Conservation (phyloP, 75 land plant species). For the Cryptomeria japonica region DNA sequence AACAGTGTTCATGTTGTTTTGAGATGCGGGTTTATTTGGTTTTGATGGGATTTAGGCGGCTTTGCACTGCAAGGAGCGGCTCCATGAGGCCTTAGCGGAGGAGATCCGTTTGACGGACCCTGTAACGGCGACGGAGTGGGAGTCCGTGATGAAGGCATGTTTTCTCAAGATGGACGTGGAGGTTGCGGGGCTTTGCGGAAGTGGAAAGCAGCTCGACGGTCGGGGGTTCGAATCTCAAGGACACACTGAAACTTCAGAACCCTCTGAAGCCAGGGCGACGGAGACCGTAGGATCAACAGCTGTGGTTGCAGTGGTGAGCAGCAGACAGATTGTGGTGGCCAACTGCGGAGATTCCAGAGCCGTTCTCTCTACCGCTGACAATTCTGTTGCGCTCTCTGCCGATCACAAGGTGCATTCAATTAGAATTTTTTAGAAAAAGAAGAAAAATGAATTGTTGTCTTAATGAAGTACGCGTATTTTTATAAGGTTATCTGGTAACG, state of each 20-base stretch:
- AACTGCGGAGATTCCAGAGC: conserved; percentile 97
- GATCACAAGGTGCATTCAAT: conserved; percentile 74
- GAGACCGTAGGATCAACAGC: conserved; percentile 80
- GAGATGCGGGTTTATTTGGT: not conserved
- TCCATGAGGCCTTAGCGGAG: conserved; percentile 62
- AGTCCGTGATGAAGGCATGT: conserved; percentile 48
- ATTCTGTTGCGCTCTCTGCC: conserved; percentile 60
- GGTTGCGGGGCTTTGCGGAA: conserved; percentile 32
- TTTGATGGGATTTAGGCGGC: conserved; percentile 55
- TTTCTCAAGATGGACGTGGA: conserved; percentile 71
- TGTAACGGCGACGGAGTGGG: conserved; percentile 27
- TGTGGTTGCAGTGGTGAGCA: conserved; percentile 60
- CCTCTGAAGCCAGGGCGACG: conserved; percentile 22
- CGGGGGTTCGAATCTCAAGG: conserved; percentile 36
- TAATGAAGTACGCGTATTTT: too few relatives aligned
- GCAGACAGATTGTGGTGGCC: conserved; percentile 58
- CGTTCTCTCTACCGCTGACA: conserved; percentile 70
- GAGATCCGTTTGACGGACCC: conserved; percentile 26
- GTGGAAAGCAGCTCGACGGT: conserved; percentile 19
- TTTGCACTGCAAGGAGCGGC: conserved; percentile 51
- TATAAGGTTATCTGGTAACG: too few relatives aligned
- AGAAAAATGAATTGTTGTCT: too few relatives aligned
- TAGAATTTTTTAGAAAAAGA: not conserved
- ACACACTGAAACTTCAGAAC: not conserved
- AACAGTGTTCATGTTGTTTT: not conserved